Conservation (phyloP, 768 basidiomycete species). For the Harrya chromipes region DNA sequence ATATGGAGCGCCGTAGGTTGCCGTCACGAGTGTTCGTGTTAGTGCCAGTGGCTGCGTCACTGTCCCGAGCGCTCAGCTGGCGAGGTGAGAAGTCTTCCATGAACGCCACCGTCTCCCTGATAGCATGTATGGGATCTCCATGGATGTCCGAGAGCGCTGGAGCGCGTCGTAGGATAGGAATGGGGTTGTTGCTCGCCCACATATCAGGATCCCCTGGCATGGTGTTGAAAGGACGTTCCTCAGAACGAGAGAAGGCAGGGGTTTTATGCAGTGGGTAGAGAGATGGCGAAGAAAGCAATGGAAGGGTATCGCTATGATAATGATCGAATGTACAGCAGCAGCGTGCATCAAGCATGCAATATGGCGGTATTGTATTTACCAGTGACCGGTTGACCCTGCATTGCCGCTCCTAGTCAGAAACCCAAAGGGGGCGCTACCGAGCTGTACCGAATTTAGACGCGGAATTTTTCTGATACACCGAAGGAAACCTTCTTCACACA, state of each 20-base stretch:
- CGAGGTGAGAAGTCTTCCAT: background rate
- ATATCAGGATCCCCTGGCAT: slow-evolving; percentile 10
- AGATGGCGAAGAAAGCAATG: too few species aligned
- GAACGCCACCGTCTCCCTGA: slow-evolving; percentile 4
- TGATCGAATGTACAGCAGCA: too few species aligned
- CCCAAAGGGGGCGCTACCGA: background rate
- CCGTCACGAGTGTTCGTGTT: background rate
- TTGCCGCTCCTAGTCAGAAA: background rate
- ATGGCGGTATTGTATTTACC: background rate
- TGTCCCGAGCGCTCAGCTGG: background rate
- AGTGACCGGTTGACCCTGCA: background rate
- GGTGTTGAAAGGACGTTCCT: background rate
- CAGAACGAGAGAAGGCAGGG: background rate
- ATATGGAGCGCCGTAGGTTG: slow-evolving; percentile 33
- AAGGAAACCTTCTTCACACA: too few species aligned
- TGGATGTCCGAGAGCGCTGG: slow-evolving; percentile 34
- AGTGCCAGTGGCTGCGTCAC: background rate
- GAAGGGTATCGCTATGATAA: background rate
- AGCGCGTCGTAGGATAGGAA: slow-evolving; percentile 37
- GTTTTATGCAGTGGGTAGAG: background rate
- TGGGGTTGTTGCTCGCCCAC: slow-evolving; percentile 5
- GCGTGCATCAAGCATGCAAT: background rate
- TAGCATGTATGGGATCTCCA: slow-evolving; percentile 18
- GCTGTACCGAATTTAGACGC: background rate
- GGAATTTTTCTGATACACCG: background rate